Evolutionary conservation across 441 rosid genomes (phyloP).

Genomic region (Pelargonium fulgidum): DNA sequence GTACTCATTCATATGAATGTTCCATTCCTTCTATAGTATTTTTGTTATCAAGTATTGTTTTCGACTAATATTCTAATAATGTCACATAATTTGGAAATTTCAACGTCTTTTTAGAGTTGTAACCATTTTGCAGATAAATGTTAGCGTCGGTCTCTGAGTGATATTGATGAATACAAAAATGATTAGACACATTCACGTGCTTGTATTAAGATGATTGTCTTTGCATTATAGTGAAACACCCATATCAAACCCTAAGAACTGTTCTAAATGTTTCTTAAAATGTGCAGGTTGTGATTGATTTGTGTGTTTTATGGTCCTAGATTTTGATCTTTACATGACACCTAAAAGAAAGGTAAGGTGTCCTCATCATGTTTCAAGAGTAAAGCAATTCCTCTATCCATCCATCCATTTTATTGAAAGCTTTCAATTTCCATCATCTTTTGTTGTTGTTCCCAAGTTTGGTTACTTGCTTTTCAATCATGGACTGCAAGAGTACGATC

Average conservation of each 20-base stretch:
- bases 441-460: not conserved
- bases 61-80: not conserved
- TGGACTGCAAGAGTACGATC: not conserved
- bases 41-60: constrained; percentile 5
- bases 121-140: not conserved
- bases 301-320: constrained; percentile 21
- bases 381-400: constrained; percentile 13
- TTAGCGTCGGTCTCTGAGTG: no score
- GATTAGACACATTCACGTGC: no score
- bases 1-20: constrained; percentile 34
- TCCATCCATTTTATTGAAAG: not conserved
- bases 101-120: not conserved
- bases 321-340: constrained; percentile 27
- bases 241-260: no score
- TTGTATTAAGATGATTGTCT: no score
- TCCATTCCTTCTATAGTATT: constrained; percentile 42
- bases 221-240: no score
- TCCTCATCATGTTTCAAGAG: constrained; percentile 18
- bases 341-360: constrained; percentile 32
- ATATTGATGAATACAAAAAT: no score
- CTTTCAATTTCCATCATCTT: not conserved
- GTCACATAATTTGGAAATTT: not conserved
- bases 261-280: not conserved
- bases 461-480: not conserved
- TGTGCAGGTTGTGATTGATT: not conserved